phyloP scores from a whole-genome alignment of 2,329 filamentous ascomycete genomes.

The Cladosporium sp. region DNA sequence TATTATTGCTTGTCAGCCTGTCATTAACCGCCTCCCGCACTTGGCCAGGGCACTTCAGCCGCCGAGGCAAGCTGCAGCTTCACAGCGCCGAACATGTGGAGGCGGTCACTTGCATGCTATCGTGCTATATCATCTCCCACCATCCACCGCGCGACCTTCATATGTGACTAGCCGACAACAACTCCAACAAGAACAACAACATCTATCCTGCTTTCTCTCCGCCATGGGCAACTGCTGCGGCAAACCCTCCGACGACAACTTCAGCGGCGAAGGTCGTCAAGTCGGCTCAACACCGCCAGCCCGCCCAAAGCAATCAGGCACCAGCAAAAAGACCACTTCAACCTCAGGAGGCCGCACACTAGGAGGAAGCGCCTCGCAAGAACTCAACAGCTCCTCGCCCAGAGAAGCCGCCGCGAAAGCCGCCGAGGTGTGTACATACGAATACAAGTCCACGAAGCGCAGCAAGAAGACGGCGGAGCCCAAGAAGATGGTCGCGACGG shows the following conservation, averaged over 20 bases:
- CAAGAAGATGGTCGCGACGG: slow-evolving; percentile 16
- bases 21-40: no score
- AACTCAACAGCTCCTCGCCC: slow-evolving; percentile 41
- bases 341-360: slow-evolving; percentile 54
- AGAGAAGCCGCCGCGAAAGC: slow-evolving; percentile 67
- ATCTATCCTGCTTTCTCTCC: no score
- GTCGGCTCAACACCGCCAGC: slow-evolving; percentile 54
- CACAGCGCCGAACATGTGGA: no score
- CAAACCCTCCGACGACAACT: slow-evolving; percentile 60
- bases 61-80: no score
- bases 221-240: slow-evolving; percentile 85
- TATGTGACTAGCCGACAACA: no score
- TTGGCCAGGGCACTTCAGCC: no score
- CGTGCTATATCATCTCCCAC: no score
- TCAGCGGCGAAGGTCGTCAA: slow-evolving; percentile 67
- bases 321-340: slow-evolving; percentile 38
- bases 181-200: no score
- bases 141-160: no score
- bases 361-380: slow-evolving; percentile 42
- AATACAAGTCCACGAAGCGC: not conserved
- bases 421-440: slow-evolving; percentile 65
- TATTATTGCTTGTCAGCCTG: no score
- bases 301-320: slow-evolving; percentile 28
- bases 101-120: no score
- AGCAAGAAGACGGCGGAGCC: slow-evolving; percentile 2